These are phyloP conservation scores for Hippophae tibetana DNA, from an alignment of 306 rosid species.

Conservation along the genomic window DNA sequence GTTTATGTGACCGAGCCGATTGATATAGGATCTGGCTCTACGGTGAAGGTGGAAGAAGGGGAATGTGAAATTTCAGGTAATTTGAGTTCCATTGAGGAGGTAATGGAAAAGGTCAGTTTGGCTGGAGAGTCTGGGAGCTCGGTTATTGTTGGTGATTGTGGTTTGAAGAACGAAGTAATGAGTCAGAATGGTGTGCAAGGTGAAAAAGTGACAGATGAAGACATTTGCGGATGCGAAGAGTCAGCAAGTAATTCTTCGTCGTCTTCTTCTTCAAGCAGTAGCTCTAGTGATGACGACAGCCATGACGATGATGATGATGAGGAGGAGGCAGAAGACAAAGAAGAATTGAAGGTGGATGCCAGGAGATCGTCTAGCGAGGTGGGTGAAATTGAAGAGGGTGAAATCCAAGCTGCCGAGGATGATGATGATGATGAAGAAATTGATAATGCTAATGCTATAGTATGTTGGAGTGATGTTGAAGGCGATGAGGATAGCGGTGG, in stretches of 20 bases:
- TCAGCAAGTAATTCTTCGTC: constrained; percentile 32
- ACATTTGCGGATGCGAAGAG: constrained; percentile 29
- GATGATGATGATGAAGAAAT: constrained; percentile 9
- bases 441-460: constrained; percentile 13
- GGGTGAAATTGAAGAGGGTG: constrained; percentile 66
- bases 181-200: constrained; percentile 5
- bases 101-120: constrained; percentile 44
- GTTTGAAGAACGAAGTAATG: constrained; percentile 10
- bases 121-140: constrained; percentile 12
- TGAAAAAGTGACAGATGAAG: constrained; percentile 8
- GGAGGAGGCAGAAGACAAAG: constrained; percentile 10
- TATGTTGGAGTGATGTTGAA: constrained; percentile 19
- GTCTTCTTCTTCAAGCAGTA: constrained; percentile 19
- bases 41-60: constrained; percentile 13
- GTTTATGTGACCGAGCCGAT: constrained; percentile 8
- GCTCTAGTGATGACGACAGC: constrained; percentile 16
- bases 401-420: constrained; percentile 42
- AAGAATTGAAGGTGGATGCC: constrained; percentile 5
- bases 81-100: constrained; percentile 32
- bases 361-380: not conserved
- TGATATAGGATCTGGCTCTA: constrained; percentile 2
- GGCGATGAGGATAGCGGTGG: constrained; percentile 26
- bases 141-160: constrained; percentile 16
- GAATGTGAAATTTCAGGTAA: constrained; percentile 16
- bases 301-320: constrained; percentile 13